These are phyloP conservation scores for Pythium brachiatum DNA, from an alignment of 352 stramenopile species.

Conservation along the genomic window DNA sequence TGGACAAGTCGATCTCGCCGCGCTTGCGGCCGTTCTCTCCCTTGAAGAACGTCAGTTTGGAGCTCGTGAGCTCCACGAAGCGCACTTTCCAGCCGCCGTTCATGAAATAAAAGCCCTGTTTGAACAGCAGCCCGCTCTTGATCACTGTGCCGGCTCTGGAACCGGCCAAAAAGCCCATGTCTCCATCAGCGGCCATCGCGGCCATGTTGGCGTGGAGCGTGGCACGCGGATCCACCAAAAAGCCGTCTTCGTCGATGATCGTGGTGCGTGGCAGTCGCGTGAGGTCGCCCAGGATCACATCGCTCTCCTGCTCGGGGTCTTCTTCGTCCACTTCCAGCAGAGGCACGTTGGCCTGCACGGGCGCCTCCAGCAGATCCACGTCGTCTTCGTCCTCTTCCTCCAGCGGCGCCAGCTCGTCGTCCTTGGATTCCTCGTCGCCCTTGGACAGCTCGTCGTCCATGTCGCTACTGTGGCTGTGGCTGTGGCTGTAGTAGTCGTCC, in stretches of 20 bases:
- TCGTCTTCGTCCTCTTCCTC: slow-evolving; percentile 31
- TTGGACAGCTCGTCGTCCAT: slow-evolving; percentile 1
- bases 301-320: slow-evolving; percentile 57
- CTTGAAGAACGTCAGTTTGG: slow-evolving; percentile 68
- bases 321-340: slow-evolving; percentile 28
- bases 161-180: slow-evolving; percentile 10
- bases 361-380: slow-evolving; percentile 27
- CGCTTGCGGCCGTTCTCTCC: slow-evolving; percentile 69
- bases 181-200: neutral
- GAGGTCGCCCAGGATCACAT: slow-evolving; percentile 60
- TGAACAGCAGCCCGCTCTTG: slow-evolving; percentile 73
- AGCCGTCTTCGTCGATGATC: slow-evolving; percentile 68
- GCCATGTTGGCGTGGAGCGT: slow-evolving; percentile 9
- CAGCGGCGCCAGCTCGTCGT: slow-evolving; percentile 15
- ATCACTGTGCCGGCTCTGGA: slow-evolving; percentile 35
- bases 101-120: slow-evolving; percentile 61
- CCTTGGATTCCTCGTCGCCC: slow-evolving; percentile 21
- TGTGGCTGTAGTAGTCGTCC: slow-evolving; percentile 24
- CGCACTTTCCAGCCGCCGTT: slow-evolving; percentile 77
- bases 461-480: neutral
- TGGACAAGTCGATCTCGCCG: slow-evolving; percentile 70
- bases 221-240: slow-evolving; percentile 14
- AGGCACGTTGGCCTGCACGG: slow-evolving; percentile 13
- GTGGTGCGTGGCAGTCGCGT: slow-evolving; percentile 51
- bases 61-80: slow-evolving; percentile 60